Percentiles rank a stretch among this genome's conserved stretches.
Evolutionary conservation across 306 rosid species (phyloP).

Genomic region (Vigna radiata): DNA sequence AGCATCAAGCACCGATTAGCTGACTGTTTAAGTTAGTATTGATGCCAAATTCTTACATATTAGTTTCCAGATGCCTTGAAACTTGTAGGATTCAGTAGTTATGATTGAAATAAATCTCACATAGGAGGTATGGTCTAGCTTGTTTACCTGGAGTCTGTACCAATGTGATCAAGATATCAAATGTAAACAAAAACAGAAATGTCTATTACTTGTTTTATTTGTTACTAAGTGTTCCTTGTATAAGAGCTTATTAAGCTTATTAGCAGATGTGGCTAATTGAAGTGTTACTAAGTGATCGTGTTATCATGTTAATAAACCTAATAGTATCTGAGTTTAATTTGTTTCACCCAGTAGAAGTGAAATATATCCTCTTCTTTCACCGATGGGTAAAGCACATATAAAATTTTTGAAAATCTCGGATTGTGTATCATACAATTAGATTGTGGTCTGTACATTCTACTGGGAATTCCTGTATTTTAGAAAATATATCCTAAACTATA

Average conservation of each 20-base stretch:
- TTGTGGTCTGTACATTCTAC: conserved; percentile 3
- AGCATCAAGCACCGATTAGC: conserved; percentile 6
- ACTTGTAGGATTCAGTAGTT: conserved; percentile 18
- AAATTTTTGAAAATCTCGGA: conserved; percentile 6
- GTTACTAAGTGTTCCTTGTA: not conserved
- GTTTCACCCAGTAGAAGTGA: not conserved
- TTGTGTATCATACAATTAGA: conserved; percentile 29
- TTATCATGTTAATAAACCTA: conserved; percentile 1
- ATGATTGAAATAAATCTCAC: conserved; percentile 21
- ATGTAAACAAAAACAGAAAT: conserved; percentile 17
- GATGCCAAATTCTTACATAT: conserved; percentile 6
- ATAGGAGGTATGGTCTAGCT: conserved; percentile 23
- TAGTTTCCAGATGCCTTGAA: conserved; percentile 1
- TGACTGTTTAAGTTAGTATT: conserved; percentile 23
- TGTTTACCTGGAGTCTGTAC: conserved; percentile 24
- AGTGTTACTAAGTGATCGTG: not conserved
- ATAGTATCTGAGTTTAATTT: not conserved
- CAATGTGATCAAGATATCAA: conserved; percentile 26
- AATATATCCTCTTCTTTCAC: not conserved
- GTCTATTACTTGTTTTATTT: conserved; percentile 10
- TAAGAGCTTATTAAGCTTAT: conserved; percentile 20
- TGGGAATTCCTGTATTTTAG: conserved; percentile 25
- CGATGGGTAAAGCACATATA: not conserved
- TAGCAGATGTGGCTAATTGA: not conserved
- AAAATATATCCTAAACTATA: conserved; percentile 8